These are phyloP conservation scores for Phoma sp. DNA, from an alignment of 2,329 filamentous ascomycete species.

Conservation along the genomic window DNA sequence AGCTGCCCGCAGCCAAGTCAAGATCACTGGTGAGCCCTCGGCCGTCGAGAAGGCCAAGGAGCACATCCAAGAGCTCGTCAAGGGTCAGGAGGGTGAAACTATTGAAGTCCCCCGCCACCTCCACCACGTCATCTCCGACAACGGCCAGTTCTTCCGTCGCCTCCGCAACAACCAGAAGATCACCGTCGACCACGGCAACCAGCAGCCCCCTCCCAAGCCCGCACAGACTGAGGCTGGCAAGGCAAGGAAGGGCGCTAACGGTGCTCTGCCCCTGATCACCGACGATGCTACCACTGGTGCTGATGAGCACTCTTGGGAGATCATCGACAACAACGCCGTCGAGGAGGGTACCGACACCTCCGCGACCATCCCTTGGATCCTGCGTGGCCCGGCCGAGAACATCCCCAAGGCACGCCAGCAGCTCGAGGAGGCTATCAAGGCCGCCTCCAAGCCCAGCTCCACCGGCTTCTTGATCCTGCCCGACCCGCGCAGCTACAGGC, in stretches of 20 bases:
- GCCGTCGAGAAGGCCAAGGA: conserved; percentile 86
- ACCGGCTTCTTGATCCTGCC: conserved; percentile 90
- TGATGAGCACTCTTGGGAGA: conserved; percentile 81
- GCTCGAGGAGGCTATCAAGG: conserved; percentile 75
- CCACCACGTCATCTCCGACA: conserved; percentile 86
- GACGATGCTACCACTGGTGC: conserved; percentile 68
- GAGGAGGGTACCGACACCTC: conserved; percentile 60
- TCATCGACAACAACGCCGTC: conserved; percentile 69
- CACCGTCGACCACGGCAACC: conserved; percentile 88
- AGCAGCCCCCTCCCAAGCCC: conserved; percentile 76
- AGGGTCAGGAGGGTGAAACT: conserved; percentile 87
- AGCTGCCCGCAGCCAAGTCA: conserved; percentile 82
- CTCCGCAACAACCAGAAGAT: conserved; percentile 87
- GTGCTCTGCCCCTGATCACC: conserved; percentile 87
- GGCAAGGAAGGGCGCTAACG: conserved; percentile 62
- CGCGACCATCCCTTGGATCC: conserved; percentile 82
- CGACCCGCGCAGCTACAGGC: conserved; percentile 85
- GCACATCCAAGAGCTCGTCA: conserved; percentile 79
- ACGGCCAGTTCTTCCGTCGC: conserved; percentile 91
- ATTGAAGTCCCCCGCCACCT: conserved; percentile 81
- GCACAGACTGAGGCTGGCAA: conserved; percentile 56
- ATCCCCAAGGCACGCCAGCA: conserved; percentile 81
- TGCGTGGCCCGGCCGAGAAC: conserved; percentile 79
- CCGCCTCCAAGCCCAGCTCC: conserved; percentile 72
- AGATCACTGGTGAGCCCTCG: conserved; percentile 78